These are phyloP conservation scores for Neckera pumila DNA, from an alignment of 225 moss, liverwort and hornwort genomes.

Conservation along the genomic window DNA sequence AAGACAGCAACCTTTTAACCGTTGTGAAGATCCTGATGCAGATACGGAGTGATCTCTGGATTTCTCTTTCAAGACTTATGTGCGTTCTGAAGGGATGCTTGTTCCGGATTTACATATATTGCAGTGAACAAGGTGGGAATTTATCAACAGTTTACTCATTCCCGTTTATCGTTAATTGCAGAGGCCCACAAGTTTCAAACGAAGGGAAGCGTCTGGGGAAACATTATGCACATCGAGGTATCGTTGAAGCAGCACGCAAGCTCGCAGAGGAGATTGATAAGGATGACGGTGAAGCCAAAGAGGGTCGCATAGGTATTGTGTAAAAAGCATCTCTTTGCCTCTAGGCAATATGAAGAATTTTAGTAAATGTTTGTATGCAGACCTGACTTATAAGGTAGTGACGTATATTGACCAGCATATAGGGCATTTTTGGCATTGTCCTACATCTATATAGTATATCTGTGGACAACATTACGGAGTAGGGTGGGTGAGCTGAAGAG, in stretches of 20 bases:
- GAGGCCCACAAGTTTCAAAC: slow-evolving; percentile 34
- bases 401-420: not conserved
- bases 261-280: slow-evolving; percentile 76
- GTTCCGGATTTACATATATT: not conserved
- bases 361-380: not conserved
- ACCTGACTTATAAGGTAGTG: not conserved
- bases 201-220: slow-evolving; percentile 26
- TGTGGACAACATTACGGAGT: not conserved
- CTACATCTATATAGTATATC: not conserved
- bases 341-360: not conserved
- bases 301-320: slow-evolving; percentile 2
- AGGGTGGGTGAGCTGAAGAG: not conserved
- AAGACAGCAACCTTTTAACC: not conserved
- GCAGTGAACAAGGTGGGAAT: not conserved
- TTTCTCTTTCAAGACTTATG: not conserved
- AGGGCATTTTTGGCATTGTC: not conserved
- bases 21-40: not conserved
- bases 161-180: slow-evolving; percentile 1
- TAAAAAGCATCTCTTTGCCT: not conserved
- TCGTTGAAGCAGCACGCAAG: slow-evolving; percentile 86
- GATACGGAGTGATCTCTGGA: not conserved
- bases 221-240: slow-evolving; percentile 82
- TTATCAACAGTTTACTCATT: not conserved
- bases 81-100: not conserved
- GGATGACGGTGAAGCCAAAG: slow-evolving; percentile 29